Evolutionary conservation across 768 basidiomycete genomes (phyloP).

Genomic region (Mycena kentingensis): DNA sequence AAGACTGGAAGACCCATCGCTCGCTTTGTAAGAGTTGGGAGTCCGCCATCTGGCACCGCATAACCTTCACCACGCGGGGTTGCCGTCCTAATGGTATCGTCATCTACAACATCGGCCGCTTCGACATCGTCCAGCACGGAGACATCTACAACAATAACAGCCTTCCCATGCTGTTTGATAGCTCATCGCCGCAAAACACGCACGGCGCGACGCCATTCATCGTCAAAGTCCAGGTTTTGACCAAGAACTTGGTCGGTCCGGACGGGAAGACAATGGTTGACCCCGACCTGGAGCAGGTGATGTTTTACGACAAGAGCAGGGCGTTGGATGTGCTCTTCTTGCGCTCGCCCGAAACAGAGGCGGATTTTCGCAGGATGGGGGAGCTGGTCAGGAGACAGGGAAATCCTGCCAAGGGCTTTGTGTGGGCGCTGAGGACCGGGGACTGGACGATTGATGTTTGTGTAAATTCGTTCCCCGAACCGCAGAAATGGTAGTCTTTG

Average conservation of each 20-base stretch:
- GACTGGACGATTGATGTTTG: slow-evolving; percentile 8
- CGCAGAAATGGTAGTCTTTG: slow-evolving; percentile 3
- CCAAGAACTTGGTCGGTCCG: background rate
- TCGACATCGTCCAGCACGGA: slow-evolving; percentile 1
- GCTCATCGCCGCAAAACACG: slow-evolving; percentile 1
- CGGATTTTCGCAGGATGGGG: background rate
- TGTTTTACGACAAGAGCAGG: slow-evolving; percentile 6
- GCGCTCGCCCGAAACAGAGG: background rate
- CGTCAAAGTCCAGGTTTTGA: slow-evolving; percentile 3
- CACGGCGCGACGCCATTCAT: slow-evolving; percentile 6
- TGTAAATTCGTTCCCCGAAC: background rate
- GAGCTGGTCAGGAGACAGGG: background rate
- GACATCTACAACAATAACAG: background rate
- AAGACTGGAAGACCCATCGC: slow-evolving; percentile 8
- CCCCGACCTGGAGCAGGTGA: background rate
- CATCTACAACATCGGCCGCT: background rate
- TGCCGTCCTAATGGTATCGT: background rate
- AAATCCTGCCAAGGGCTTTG: background rate
- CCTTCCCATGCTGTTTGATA: no score
- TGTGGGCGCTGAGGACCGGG: slow-evolving; percentile 1
- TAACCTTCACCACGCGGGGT: background rate
- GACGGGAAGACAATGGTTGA: slow-evolving; percentile 1
- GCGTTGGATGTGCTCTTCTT: background rate
- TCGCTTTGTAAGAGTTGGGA: background rate
- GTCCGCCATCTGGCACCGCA: background rate